Evolutionary conservation across 768 basidiomycete species (phyloP).

Genomic region (Hebeloma cylindrosporum): DNA sequence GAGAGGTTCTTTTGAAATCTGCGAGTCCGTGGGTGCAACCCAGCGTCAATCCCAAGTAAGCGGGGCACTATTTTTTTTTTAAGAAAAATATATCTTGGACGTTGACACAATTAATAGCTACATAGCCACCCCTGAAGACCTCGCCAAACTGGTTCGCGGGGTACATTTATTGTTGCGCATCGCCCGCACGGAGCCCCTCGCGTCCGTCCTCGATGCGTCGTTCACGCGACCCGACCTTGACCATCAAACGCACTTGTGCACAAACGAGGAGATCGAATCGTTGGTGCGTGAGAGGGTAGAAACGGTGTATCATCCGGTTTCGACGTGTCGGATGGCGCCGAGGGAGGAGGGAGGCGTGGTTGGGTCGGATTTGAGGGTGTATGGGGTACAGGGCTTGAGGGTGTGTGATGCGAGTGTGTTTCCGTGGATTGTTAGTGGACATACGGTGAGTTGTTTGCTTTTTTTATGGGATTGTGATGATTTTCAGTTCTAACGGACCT

Average conservation of each 20-base stretch:
- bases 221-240: constrained; percentile 33
- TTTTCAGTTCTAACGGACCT: not conserved
- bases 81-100: not conserved
- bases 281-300: constrained; percentile 39
- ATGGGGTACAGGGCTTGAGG: constrained; percentile 41
- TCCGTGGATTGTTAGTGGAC: constrained; percentile 40
- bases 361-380: constrained; percentile 41
- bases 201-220: constrained; percentile 29
- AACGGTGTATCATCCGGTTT: constrained; percentile 45
- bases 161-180: constrained; percentile 35
- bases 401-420: constrained; percentile 45
- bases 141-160: constrained; percentile 39
- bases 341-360: constrained; percentile 40
- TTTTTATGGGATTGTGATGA: constrained; percentile 12
- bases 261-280: constrained; percentile 38
- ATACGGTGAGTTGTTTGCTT: constrained; percentile 30
- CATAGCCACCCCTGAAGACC: constrained; percentile 36
- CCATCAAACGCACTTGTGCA: constrained; percentile 30
- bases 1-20: constrained; percentile 35
- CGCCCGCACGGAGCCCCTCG: constrained; percentile 35
- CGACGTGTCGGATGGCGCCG: constrained; percentile 47
- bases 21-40: constrained; percentile 37
- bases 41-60: constrained; percentile 38
- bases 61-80: not conserved
- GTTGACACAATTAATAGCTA: too few species aligned